These are phyloP conservation scores for Haematococcus sp. DNA, from an alignment of 139 green algal genomes.

Conservation along the genomic window DNA sequence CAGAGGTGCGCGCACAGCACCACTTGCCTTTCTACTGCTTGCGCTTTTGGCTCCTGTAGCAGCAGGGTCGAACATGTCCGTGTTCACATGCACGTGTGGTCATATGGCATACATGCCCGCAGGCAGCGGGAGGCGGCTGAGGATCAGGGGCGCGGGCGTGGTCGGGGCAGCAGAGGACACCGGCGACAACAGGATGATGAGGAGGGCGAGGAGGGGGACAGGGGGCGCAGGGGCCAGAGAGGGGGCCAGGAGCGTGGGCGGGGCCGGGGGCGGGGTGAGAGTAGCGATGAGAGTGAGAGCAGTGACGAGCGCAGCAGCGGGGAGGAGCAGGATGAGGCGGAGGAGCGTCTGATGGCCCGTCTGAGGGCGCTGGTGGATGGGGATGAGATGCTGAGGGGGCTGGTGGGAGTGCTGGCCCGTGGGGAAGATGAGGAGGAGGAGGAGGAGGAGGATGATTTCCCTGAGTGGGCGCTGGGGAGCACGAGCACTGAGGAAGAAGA, in stretches of 20 bases:
- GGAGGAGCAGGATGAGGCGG: constrained; percentile 2
- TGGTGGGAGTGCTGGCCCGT: neutral
- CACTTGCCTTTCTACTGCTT: constrained; percentile 3
- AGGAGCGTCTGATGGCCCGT: neutral
- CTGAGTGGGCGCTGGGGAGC: neutral
- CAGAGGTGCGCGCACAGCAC: constrained; percentile 1
- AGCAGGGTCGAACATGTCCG: too few species aligned
- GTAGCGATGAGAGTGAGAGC: too few species aligned
- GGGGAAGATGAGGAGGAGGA: neutral
- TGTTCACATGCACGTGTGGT: too few species aligned
- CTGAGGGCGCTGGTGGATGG: neutral
- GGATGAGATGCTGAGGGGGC: neutral
- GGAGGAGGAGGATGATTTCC: neutral
- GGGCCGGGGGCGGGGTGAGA: too few species aligned
- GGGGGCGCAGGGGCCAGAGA: too few species aligned
- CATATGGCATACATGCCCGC: too few species aligned
- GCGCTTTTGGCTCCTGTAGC: too few species aligned
- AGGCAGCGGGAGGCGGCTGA: too few species aligned
- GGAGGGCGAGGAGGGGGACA: neutral
- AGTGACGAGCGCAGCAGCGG: neutral
- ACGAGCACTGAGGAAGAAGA: constrained; percentile 7
- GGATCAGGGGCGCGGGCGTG: too few species aligned
- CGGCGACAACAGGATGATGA: neutral
- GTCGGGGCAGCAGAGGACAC: too few species aligned
- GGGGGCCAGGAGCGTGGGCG: too few species aligned